Evolutionary conservation across 2,329 filamentous ascomycete species (phyloP), one percentile per base, ranked within the genome.

Genomic region (Xylaria sp.): DNA sequence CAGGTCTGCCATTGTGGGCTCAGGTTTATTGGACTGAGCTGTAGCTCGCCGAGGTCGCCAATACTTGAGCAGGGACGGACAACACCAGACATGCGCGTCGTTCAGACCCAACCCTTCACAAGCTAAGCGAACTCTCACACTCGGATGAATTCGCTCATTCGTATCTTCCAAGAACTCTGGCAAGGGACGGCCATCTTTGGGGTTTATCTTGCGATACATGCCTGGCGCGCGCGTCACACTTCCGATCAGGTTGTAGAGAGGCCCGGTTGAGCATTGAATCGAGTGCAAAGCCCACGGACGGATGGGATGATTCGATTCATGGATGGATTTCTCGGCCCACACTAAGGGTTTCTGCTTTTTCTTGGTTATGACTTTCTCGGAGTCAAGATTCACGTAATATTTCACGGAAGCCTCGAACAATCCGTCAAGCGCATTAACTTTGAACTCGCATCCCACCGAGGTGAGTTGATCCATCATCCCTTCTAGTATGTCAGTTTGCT

Each of bases 391-490:
- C 57, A 78, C 72, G 52, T 79, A 75, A 34, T 77, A 76, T 23
- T 74, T 70, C 51, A 80, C 68, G 4, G 76, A 75, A 0, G 69
- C 70, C 2, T 72, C 63, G 62, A 80, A 65, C 7, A 68, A 52
- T 19, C 54, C 63, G 3, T 69, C 66, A 7, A 71, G 16, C 2
- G 65, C 63, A n/a, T 70, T 60, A 9, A 60, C 44, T 46, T 59
- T 73, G 62, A 82, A 82, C 65, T 83, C 79, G 39, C 80, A 76
- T 5, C 79, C 79, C 4, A 83, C 71, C 4, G 78, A 80, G 3
- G 77, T 74, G 52, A 83, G 73, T 62, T 83, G 80, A 53, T 83
- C 80, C 78, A 82, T 81, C 80, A 82, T 82, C 80, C 79, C 79
- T 81, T 58, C 4, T 42, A 23, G 9, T n/a, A 18, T n/a, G 50